Base-by-base conservation (phyloP, 768 basidiomycete species). In the Hemileccinum rubropunctum region DNA sequence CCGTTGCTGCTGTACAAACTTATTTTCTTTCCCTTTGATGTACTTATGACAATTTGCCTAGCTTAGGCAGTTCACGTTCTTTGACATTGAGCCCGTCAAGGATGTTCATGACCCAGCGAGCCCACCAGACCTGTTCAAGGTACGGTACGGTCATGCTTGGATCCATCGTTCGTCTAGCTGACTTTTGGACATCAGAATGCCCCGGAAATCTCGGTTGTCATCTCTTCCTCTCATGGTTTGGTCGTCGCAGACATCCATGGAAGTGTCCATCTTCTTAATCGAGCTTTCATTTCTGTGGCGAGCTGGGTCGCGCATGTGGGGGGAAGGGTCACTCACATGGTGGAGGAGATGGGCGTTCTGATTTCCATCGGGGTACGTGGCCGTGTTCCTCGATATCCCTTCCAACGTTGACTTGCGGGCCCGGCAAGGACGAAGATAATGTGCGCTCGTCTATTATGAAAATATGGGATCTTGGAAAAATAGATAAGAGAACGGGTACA, bases 1-100 rank as follows among this genome's bases (percentile, higher is more conserved):
- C 62, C 5, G 13, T 49, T 33, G 51, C 54, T 20, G 66, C 59
- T 36, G 66, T 64, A 64, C 3, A 42, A 28, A 30, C 0, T 0
- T 28, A 32, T 7, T 36, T 36, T 50, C 11, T 26, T 47, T 30
- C 26, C n/a, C 1, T 17, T 3, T 12, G 9, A 14, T 37, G 27
- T 27, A 18, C 13, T 12, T 45, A 49, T 67, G 42, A 65, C 41
- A 12, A n/a, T 14, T 14, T 23, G 0, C 47, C 6, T 48, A 95
- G 90, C 91, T 88, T 83, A 79, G 88, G 43, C 89, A 93, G 62
- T 95, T 95, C 72, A 76, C 83, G 3, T 97, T 97, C 81, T 98
- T 97, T 62, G 84, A 93, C 56, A 74, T 78, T 12, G 77, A 81
- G 4, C 79, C 82, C 11, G 83, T 94, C 54, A 91, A 84, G 65